These are phyloP conservation scores for Emmonsiellopsis sp. DNA, from an alignment of 2,329 filamentous ascomycete genomes.

Conservation along the genomic window DNA sequence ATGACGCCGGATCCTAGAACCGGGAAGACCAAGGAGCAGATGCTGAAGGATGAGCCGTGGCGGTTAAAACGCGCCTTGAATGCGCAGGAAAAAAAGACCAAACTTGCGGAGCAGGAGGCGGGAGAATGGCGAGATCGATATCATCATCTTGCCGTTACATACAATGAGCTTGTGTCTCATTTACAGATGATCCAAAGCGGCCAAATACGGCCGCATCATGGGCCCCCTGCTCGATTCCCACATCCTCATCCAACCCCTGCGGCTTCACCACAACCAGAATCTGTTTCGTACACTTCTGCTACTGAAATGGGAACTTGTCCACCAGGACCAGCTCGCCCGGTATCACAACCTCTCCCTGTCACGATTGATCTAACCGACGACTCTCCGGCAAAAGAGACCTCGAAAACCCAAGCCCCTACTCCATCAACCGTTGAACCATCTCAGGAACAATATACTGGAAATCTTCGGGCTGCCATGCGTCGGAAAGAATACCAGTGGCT, in stretches of 20 bases:
- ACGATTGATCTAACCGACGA: constrained; percentile 11
- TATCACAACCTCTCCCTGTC: constrained; percentile 3
- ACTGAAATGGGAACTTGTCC: constrained; percentile 12
- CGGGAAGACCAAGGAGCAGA: constrained; percentile 18
- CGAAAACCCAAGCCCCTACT: not conserved
- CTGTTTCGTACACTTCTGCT: not conserved
- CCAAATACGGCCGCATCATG: not conserved
- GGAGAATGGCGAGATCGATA: constrained; percentile 18
- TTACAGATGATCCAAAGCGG: not conserved
- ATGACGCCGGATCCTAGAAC: constrained; percentile 18
- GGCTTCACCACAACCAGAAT: constrained; percentile 1
- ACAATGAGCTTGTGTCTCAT: constrained; percentile 11
- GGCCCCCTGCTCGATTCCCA: not conserved
- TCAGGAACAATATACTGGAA: not conserved
- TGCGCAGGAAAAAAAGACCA: constrained; percentile 16
- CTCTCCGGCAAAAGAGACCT: not conserved
- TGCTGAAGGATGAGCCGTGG: constrained; percentile 11
- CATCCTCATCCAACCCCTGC: not conserved
- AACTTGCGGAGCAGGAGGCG: constrained; percentile 20
- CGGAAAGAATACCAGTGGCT: constrained; percentile 27
- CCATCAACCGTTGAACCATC: not conserved
- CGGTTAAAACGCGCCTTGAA: constrained; percentile 15
- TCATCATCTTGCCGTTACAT: constrained; percentile 14
- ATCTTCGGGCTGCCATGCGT: constrained; percentile 19
- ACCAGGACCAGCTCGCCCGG: constrained; percentile 10